Percentiles rank a stretch among this genome's conserved stretches.
These are phyloP conservation scores for Babesia ovis DNA, from an alignment of 169 alveolate species.

Conservation along the genomic window DNA sequence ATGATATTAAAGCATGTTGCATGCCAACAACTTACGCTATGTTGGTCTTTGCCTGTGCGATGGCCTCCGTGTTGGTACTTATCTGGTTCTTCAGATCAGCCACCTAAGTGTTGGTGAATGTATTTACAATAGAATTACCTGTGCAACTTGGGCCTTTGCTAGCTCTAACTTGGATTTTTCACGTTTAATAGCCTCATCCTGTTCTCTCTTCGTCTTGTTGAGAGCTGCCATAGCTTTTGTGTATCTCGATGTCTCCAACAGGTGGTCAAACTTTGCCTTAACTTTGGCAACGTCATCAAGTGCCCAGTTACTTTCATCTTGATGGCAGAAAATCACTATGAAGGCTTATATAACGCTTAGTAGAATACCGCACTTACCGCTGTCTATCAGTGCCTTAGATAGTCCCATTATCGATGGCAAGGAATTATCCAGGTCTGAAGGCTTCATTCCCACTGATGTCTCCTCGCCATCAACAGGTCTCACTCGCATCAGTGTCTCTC, in stretches of 20 bases:
- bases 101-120: slow-evolving; percentile 32
- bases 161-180: slow-evolving; percentile 21
- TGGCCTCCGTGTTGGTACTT: slow-evolving; percentile 40
- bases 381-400: slow-evolving; percentile 90
- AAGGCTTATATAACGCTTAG: slow-evolving; percentile 34
- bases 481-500: slow-evolving; percentile 64
- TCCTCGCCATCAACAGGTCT: slow-evolving; percentile 65
- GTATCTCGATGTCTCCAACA: slow-evolving; percentile 91
- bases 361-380: slow-evolving; percentile 66
- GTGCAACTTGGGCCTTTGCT: slow-evolving; percentile 29
- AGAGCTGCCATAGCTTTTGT: slow-evolving; percentile 62
- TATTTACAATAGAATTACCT: slow-evolving; percentile 9
- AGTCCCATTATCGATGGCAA: slow-evolving; percentile 94
- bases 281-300: slow-evolving; percentile 89
- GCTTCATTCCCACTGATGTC: slow-evolving; percentile 59
- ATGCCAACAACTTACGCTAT: slow-evolving; percentile 48
- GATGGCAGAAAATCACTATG: slow-evolving; percentile 96
- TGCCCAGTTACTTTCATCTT: slow-evolving; percentile 97
- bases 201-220: slow-evolving; percentile 62
- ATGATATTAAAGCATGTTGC: slow-evolving; percentile 8
- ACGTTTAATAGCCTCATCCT: slow-evolving; percentile 29
- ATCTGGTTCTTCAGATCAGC: slow-evolving; percentile 69
- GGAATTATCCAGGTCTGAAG: slow-evolving; percentile 89
- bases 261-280: slow-evolving; percentile 95
- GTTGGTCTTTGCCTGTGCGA: slow-evolving; percentile 39